A percentile compares a stretch with the other conserved stretches of the same genome.
These are phyloP conservation scores for Gossypium gossypioides DNA, from an alignment of 441 rosid species.

Conservation along the genomic window DNA sequence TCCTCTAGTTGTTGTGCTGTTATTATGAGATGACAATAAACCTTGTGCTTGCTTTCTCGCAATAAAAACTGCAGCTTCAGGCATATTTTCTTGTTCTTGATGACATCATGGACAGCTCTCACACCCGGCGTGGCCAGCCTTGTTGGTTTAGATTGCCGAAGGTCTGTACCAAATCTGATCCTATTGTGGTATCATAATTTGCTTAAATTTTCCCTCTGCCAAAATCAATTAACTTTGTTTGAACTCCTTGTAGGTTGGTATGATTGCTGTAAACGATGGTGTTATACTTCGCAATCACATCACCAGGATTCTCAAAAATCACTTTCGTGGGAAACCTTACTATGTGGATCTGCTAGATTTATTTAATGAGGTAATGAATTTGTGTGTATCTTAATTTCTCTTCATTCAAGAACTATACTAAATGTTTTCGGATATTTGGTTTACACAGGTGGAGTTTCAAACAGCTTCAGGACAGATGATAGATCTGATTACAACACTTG, in stretches of 20 bases:
- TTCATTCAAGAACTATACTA: background rate
- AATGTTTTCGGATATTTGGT: constrained; percentile 5
- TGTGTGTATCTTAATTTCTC: background rate
- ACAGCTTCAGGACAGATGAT: constrained; percentile 91
- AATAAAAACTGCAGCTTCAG: constrained; percentile 51
- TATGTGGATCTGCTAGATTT: constrained; percentile 72
- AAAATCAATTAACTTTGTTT: background rate
- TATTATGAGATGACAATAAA: background rate
- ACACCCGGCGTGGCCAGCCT: constrained; percentile 86
- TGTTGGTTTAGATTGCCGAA: constrained; percentile 83
- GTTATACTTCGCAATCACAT: constrained; percentile 70
- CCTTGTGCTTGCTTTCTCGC: background rate
- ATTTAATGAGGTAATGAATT: constrained; percentile 63
- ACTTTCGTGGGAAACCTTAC: constrained; percentile 63
- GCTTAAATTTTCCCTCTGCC: background rate
- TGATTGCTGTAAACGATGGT: constrained; percentile 75
- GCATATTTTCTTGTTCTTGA: constrained; percentile 87
- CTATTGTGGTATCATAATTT: background rate
- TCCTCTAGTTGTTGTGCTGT: background rate
- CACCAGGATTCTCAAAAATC: constrained; percentile 61
- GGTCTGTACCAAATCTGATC: constrained; percentile 25
- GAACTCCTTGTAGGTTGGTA: constrained; percentile 41
- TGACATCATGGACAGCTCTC: constrained; percentile 82
- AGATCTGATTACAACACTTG: constrained; percentile 72
- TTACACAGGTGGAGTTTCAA: constrained; percentile 69